Base-by-base conservation (phyloP, 495 filamentous ascomycete species). In the Penicillium dipodomyicola region DNA sequence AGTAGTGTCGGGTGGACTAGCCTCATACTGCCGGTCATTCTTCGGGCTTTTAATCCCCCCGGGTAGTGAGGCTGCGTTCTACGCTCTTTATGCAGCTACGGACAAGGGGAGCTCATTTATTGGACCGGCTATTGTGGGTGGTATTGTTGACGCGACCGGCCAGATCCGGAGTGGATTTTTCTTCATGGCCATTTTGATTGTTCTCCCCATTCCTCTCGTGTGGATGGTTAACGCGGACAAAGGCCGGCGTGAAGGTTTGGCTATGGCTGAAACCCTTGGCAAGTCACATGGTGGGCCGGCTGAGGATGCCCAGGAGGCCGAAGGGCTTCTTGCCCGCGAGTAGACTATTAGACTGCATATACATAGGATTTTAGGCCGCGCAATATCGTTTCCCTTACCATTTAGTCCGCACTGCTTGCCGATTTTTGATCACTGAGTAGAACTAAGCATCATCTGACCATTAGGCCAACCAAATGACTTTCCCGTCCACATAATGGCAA, bases 101-200 rank as follows among this genome's bases (percentile, higher is more conserved):
- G 92, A 96, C 65, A 96, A 96, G 67, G 92, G 92, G 0, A 91
- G 87, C 27, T 91, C 87, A 57, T 82, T 96, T 29, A 92, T 96
- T 59, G 92, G 92, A 0, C 92, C 92, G 11, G 87, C 90, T 1
- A 88, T 96, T 55, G 92, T 96, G 0, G 92, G 92, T 0, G 77
- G 84, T 9, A 87, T 96, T 20, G 90, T 91, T 17, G 91, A 96
- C 60, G 82, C 77, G 19, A 88, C 86, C 3, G 91, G 92, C 0
- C 85, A 89, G 58, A 92, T 96, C 52, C 78, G 92, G 41, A 87
- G 88, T 45, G 90, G 90, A 4, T 96, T 96, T 64, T 91, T 90
- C 83, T 93, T 96, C 65, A 77, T 96, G 33, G 90, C 88, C 0
- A 82, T 83, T 2, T 65, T 96, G 43, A 84, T 96, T 10, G 81